These are phyloP conservation scores for Mucor irregularis DNA, from an alignment of 371 early-diverging fungal genomes.

Conservation along the genomic window DNA sequence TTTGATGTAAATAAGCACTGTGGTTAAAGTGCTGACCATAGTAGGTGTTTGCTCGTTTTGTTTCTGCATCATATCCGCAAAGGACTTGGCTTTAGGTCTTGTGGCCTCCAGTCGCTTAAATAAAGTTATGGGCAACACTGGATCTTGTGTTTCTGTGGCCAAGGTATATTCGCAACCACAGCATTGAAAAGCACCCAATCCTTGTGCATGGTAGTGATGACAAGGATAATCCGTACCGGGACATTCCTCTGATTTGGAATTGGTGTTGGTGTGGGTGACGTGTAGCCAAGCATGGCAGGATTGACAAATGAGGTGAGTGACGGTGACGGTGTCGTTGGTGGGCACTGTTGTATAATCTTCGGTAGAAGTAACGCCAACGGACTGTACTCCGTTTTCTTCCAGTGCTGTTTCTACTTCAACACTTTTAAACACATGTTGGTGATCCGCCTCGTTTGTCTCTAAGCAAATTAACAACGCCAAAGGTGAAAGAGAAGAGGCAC, in stretches of 20 bases:
- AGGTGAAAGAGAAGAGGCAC: conserved; percentile 7
- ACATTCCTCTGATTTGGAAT: conserved; percentile 2
- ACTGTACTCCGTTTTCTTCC: neutral
- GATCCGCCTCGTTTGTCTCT: conserved; percentile 15
- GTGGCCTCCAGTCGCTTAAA: conserved; percentile 15
- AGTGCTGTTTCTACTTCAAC: neutral
- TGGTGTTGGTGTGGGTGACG: neutral
- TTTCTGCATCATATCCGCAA: conserved; percentile 11
- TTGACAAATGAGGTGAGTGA: conserved; percentile 6
- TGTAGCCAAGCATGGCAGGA: conserved; percentile 21
- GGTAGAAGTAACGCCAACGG: neutral
- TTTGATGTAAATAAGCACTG: conserved; percentile 30
- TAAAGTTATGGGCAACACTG: conserved; percentile 20
- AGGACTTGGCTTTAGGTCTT: conserved; percentile 17
- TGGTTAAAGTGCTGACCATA: neutral
- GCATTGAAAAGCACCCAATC: conserved; percentile 16
- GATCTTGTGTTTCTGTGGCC: conserved; percentile 5
- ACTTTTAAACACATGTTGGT: conserved; percentile 20
- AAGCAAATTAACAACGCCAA: conserved; percentile 9
- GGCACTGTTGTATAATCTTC: too few species aligned
- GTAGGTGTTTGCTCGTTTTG: neutral
- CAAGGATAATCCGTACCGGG: conserved; percentile 17
- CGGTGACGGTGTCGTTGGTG: neutral
- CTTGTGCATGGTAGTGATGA: conserved; percentile 36
- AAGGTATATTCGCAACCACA: conserved; percentile 31